Conservation (phyloP, 768 basidiomycete genomes). For the Leccinum boreale region DNA sequence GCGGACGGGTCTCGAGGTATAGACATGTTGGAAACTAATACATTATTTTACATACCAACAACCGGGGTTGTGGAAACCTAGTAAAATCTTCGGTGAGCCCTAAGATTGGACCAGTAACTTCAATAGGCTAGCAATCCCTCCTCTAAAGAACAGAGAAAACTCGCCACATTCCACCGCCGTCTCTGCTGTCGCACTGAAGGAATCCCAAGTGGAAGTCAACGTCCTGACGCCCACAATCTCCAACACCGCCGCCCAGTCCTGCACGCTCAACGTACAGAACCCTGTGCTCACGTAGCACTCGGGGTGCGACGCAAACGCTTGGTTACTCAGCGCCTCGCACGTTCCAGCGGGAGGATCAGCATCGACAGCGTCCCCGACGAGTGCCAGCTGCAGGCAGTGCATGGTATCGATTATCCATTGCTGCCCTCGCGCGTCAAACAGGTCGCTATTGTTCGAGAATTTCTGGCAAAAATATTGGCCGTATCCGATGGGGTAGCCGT, state of each 20-base stretch:
- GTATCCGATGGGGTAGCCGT: not conserved
- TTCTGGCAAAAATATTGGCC: not conserved
- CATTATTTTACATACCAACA: not conserved
- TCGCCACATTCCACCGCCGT: constrained; percentile 7
- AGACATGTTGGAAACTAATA: not conserved
- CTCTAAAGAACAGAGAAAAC: constrained; percentile 13
- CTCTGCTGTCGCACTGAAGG: constrained; percentile 11
- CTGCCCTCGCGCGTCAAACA: not conserved
- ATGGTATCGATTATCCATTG: not conserved
- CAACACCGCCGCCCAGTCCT: constrained; percentile 38
- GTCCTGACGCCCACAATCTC: constrained; percentile 25
- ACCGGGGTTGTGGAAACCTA: not conserved
- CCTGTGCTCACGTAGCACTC: constrained; percentile 29
- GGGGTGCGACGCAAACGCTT: not conserved
- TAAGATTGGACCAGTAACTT: not conserved
- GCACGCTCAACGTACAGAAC: constrained; percentile 35
- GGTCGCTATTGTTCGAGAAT: not conserved
- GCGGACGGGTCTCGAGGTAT: not conserved
- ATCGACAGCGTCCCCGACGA: constrained; percentile 36
- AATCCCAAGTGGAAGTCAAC: constrained; percentile 17
- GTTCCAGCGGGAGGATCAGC: constrained; percentile 2
- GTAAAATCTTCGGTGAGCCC: not conserved
- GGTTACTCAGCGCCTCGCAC: not conserved
- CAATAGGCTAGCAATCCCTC: constrained; percentile 3
- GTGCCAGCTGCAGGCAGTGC: not conserved